A percentile compares a stretch with the other conserved stretches of the same genome.
phyloP scores from a whole-genome alignment of 257 asterid genomes.

The Cinchona pubescens region DNA sequence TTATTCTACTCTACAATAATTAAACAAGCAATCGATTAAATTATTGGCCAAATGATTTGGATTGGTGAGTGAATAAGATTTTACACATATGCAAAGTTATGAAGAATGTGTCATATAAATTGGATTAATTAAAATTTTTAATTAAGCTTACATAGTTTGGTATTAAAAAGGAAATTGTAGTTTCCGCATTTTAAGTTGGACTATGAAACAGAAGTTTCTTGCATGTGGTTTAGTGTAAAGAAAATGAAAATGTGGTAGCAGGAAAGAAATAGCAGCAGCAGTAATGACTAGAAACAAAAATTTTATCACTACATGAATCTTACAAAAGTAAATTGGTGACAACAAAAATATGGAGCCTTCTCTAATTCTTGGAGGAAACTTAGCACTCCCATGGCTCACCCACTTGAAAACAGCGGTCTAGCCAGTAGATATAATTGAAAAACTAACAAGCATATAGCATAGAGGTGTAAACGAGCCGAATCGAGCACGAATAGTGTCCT shows the following conservation, averaged over 20 bases:
- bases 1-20: too few relatives aligned
- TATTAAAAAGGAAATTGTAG: too few relatives aligned
- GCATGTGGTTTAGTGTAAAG: not conserved
- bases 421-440: too few relatives aligned
- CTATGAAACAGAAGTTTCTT: not conserved
- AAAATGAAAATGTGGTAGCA: too few relatives aligned
- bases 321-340: not conserved
- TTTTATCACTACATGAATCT: too few relatives aligned
- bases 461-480: too few relatives aligned
- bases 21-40: too few relatives aligned
- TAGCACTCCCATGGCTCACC: not conserved
- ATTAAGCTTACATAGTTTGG: not conserved
- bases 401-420: not conserved
- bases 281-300: not conserved
- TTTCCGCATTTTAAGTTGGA: too few relatives aligned
- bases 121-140: too few relatives aligned
- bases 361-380: constrained; percentile 1
- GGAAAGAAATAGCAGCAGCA: not conserved
- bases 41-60: not conserved
- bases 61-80: not conserved
- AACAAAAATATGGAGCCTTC: not conserved
- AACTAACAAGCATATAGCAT: too few relatives aligned
- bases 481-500: too few relatives aligned
- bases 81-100: not conserved
- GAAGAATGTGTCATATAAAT: not conserved